These are phyloP conservation scores for Solanum habrochaites DNA, from an alignment of 257 asterid species.

Conservation along the genomic window DNA sequence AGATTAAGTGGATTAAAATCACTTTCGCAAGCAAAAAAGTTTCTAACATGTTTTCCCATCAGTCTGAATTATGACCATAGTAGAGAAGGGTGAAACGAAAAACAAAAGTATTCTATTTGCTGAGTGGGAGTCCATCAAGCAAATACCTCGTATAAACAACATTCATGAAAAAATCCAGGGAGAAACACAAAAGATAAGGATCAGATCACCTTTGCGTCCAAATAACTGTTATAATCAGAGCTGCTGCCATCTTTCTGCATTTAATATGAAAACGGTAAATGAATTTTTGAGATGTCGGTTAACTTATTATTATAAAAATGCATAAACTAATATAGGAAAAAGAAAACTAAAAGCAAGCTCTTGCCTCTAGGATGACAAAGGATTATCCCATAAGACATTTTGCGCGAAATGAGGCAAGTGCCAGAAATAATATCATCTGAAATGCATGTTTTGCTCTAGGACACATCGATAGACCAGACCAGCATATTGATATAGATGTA, in stretches of 20 bases:
- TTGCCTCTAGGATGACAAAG: no score
- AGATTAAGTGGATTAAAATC: background rate
- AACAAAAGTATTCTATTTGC: background rate
- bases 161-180: background rate
- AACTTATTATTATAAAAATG: background rate
- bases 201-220: conserved; percentile 68
- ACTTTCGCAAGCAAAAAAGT: background rate
- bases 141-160: background rate
- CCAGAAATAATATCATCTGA: no score
- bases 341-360: background rate
- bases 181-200: background rate
- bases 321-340: background rate
- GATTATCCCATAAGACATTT: no score
- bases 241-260: conserved; percentile 82
- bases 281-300: background rate
- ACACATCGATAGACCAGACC: no score
- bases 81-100: background rate
- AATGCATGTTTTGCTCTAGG: no score
- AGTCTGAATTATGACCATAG: background rate
- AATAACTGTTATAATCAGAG: conserved; percentile 60
- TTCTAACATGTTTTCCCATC: background rate
- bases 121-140: background rate
- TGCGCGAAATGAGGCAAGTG: no score
- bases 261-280: conserved; percentile 4
- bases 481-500: no score